These are phyloP conservation scores for Raphanus sativus DNA, from an alignment of 345 rosid species.

Conservation along the genomic window DNA sequence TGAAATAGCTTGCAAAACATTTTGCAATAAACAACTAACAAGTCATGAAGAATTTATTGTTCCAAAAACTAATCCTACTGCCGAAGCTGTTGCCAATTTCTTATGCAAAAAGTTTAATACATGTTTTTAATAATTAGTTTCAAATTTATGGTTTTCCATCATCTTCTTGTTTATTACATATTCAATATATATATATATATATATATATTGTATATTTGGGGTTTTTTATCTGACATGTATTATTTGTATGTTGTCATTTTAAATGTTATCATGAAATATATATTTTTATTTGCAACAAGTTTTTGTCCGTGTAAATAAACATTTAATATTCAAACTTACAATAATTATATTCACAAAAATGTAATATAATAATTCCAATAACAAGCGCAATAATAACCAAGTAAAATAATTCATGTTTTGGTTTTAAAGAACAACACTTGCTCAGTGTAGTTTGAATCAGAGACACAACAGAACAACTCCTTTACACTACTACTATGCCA, in stretches of 20 bases:
- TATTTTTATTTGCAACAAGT: background rate
- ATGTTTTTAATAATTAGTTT: background rate
- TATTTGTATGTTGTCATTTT: background rate
- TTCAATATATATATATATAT: no score
- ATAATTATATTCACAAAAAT: background rate
- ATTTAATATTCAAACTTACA: background rate
- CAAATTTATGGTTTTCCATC: background rate
- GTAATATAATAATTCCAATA: background rate
- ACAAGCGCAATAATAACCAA: background rate
- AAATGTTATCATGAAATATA: background rate
- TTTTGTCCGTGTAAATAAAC: no score
- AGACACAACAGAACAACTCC: no score
- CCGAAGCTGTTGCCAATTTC: no score
- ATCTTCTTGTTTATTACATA: background rate
- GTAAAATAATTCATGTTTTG: background rate
- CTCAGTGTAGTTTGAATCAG: no score
- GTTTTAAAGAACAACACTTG: no score
- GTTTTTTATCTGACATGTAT: background rate
- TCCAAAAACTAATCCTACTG: no score
- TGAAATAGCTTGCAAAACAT: background rate
- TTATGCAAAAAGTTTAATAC: background rate
- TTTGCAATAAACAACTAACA: background rate
- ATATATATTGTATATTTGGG: background rate
- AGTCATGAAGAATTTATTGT: background rate
- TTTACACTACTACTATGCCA: no score